A percentile compares a stretch with the other conserved stretches of the same genome.
Evolutionary conservation across 768 basidiomycete genomes (phyloP).

Genomic region (Pisolithus microcarpus): DNA sequence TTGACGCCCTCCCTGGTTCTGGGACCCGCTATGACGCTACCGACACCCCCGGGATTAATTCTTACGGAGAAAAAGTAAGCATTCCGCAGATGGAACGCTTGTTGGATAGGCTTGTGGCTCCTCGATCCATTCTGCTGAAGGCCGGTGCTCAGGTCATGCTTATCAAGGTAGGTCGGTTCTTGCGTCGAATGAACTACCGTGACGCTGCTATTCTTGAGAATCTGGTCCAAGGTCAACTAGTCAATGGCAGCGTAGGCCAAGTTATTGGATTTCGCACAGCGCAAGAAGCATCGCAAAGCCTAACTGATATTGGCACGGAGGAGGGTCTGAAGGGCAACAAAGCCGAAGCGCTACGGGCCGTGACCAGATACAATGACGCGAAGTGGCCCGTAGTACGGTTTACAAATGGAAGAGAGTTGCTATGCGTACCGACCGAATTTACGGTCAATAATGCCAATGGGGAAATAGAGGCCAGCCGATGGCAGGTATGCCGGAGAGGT

Average conservation of each 20-base stretch:
- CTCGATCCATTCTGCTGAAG: constrained; percentile 40
- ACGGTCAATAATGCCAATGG: constrained; percentile 57
- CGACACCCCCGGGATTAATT: constrained; percentile 43
- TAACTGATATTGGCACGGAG: constrained; percentile 32
- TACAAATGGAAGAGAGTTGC: constrained; percentile 36
- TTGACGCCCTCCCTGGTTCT: constrained; percentile 36
- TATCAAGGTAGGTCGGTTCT: constrained; percentile 44
- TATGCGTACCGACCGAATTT: constrained; percentile 54
- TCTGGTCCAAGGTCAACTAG: constrained; percentile 55
- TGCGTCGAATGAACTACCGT: background rate
- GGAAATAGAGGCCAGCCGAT: constrained; percentile 48
- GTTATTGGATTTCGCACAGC: constrained; percentile 41
- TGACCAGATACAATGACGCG: constrained; percentile 18
- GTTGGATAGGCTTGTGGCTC: constrained; percentile 58
- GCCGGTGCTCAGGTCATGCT: constrained; percentile 85
- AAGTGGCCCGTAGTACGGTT: constrained; percentile 62
- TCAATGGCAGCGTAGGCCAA: constrained; percentile 65
- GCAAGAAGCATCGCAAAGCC: constrained; percentile 34
- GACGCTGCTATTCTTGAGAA: constrained; percentile 38
- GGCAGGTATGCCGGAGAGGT: constrained; percentile 37
- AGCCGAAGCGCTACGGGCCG: constrained; percentile 10
- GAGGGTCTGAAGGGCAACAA: constrained; percentile 28
- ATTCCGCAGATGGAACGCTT: constrained; percentile 35
- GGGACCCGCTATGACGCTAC: constrained; percentile 34
- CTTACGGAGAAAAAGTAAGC: constrained; percentile 31